Conservation (phyloP, 768 basidiomycete genomes). For the Xanthoconium stramineum region DNA sequence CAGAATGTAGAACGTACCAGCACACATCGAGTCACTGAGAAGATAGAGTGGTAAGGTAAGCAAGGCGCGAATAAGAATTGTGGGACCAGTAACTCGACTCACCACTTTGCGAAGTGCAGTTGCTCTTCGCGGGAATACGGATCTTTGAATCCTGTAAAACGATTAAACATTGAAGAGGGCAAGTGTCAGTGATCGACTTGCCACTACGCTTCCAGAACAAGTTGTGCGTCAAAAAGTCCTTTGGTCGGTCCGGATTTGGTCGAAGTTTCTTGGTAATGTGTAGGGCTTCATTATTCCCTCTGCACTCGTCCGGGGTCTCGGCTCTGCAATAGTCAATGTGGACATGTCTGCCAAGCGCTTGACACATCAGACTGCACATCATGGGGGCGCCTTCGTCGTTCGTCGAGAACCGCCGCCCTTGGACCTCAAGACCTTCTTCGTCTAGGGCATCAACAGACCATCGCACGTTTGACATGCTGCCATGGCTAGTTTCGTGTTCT, state of each 20-base stretch:
- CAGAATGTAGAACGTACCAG: constrained; percentile 21
- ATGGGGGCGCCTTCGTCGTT: no score
- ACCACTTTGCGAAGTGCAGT: no score
- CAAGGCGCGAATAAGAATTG: background rate
- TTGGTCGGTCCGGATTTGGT: no score
- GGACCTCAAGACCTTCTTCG: constrained; percentile 19
- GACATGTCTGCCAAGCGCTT: no score
- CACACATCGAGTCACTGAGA: constrained; percentile 23
- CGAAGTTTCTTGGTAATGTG: no score
- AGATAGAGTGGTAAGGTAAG: background rate
- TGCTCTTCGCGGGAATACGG: no score
- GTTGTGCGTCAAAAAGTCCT: no score
- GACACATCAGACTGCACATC: no score
- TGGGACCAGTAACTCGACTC: background rate
- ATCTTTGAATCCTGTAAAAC: no score
- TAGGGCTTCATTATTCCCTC: constrained; percentile 17
- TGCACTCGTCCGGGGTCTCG: constrained; percentile 33
- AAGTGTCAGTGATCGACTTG: background rate
- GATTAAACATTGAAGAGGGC: background rate
- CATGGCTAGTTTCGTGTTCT: constrained; percentile 60
- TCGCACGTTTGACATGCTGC: constrained; percentile 53
- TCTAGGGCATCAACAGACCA: constrained; percentile 56
- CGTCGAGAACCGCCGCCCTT: no score
- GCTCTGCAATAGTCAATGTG: constrained; percentile 52
- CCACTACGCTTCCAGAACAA: no score